A percentile compares a stretch with the other conserved stretches of the same genome.
These are phyloP conservation scores for Fusarium pseudonygamai DNA, from an alignment of 2,329 filamentous ascomycete genomes.

Conservation along the genomic window DNA sequence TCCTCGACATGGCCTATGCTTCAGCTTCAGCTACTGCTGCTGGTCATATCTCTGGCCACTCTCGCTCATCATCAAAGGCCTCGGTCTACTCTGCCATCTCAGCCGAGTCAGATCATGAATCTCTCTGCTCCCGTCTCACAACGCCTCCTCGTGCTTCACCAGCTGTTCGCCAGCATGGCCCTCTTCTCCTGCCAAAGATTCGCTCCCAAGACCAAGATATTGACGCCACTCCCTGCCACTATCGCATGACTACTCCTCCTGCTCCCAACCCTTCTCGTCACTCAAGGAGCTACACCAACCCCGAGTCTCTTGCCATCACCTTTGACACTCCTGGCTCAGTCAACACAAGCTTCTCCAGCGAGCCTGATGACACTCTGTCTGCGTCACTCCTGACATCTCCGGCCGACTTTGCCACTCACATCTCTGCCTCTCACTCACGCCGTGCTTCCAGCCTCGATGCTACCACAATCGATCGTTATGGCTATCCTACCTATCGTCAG, in stretches of 20 bases:
- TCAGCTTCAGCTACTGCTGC: conserved; percentile 36
- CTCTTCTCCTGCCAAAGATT: conserved; percentile 85
- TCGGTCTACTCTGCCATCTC: conserved; percentile 72
- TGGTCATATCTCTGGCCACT: conserved; percentile 57
- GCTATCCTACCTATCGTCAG: conserved; percentile 86
- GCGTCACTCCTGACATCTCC: conserved; percentile 73
- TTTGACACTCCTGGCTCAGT: conserved; percentile 44
- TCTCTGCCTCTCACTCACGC: conserved; percentile 49
- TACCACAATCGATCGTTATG: conserved; percentile 72
- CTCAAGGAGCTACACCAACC: conserved; percentile 68
- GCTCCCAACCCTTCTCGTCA: conserved; percentile 54
- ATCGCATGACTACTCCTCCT: conserved; percentile 47
- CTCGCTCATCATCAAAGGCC: conserved; percentile 71
- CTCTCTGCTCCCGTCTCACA: conserved; percentile 72
- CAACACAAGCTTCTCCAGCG: conserved; percentile 52
- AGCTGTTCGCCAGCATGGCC: conserved; percentile 81
- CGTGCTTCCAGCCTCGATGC: conserved; percentile 76
- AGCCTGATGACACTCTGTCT: conserved; percentile 41
- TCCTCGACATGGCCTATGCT: conserved; percentile 63
- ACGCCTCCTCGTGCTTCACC: conserved; percentile 73
- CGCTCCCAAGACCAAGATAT: conserved; percentile 84
- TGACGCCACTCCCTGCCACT: conserved; percentile 61
- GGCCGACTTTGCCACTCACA: conserved; percentile 61
- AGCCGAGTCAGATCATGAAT: conserved; percentile 67
- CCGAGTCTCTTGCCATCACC: conserved; percentile 60